Evolutionary conservation across 2,329 filamentous ascomycete genomes (phyloP), one percentile per base, ranked within the genome.

Genomic region (Chaetomiaceae sp.): DNA sequence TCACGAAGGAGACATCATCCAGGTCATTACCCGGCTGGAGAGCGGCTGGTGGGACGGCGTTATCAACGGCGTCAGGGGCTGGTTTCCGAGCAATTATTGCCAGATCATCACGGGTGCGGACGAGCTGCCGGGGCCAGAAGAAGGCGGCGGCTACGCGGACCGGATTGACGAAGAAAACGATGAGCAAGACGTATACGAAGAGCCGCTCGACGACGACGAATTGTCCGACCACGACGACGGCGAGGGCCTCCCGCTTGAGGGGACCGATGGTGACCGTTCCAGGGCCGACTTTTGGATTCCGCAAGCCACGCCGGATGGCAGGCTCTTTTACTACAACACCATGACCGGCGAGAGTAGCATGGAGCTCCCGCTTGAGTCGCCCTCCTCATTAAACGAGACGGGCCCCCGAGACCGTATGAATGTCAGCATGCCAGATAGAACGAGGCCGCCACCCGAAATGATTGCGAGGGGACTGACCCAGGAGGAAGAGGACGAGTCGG

Each of bases 21-120:
- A 97, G 73, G 94, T 99, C 64, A 92, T 99, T 64, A 99, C 94
- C 48, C 92, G 96, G 73, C 79, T 97, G 53, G 94, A 99, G 71
- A 97, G 91, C 65, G 94, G 94, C 52, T 99, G 94, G 94, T 99
- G 94, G 94, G 94, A 99, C 73, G 94, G 94, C 44, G 90, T 99
- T 51, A 96, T 99, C 69, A 94, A 96, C 66, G 90, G 91, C 54
- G 88, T 96, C 62, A 86, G 94, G 67, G 94, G 94, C 68, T 99
- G 94, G 94, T 99, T 99, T 70, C 94, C 94, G 33, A 97, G 92
- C 77, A 99, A 99, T 71, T 99, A 99, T 74, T 97, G 94, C 74
- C 85, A 90, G 61, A 84, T 94, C 58, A 87, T 97, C 63, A 81
- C 84, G 55, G 85, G 84, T 62, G 80, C 86, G 46, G 86, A 89